A percentile compares a stretch with the other conserved stretches of the same genome.
phyloP scores from a whole-genome alignment of 2,329 filamentous ascomycete species.

The Lecanicillium sp. region DNA sequence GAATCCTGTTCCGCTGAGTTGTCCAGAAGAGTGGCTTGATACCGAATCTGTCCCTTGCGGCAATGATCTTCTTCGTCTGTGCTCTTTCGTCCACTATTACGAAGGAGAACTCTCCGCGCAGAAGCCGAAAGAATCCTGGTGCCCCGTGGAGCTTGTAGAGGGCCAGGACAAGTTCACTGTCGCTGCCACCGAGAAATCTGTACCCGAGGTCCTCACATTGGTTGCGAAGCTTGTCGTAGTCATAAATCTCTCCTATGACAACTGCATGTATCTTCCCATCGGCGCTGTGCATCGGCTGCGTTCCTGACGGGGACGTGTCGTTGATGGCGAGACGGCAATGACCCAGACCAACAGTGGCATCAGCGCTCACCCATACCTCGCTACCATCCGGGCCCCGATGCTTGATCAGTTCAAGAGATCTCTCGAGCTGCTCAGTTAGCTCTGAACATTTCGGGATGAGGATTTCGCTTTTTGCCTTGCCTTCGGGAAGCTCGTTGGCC shows the following conservation, averaged over 20 bases:
- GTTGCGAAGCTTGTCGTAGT: slow-evolving; percentile 36
- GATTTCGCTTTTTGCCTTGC: no score
- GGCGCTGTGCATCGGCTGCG: slow-evolving; percentile 35
- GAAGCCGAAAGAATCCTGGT: not conserved
- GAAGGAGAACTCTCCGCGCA: slow-evolving; percentile 7
- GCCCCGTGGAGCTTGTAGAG: slow-evolving; percentile 16
- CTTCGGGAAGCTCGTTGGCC: no score
- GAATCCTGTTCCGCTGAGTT: slow-evolving; percentile 26
- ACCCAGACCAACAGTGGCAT: slow-evolving; percentile 23
- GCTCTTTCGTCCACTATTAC: slow-evolving; percentile 31
- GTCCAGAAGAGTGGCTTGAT: slow-evolving; percentile 51
- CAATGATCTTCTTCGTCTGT: slow-evolving; percentile 29
- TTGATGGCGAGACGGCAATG: slow-evolving; percentile 45
- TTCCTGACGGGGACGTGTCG: slow-evolving; percentile 36
- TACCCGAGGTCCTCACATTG: slow-evolving; percentile 29
- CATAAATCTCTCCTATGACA: slow-evolving; percentile 55
- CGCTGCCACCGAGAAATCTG: slow-evolving; percentile 35
- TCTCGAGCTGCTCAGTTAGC: no score
- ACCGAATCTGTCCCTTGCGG: slow-evolving; percentile 45
- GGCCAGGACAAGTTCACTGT: slow-evolving; percentile 45
- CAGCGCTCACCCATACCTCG: not conserved
- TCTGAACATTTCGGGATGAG: no score
- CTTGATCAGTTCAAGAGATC: not conserved
- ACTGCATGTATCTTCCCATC: slow-evolving; percentile 40
- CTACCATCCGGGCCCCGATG: slow-evolving; percentile 3